Conservation (phyloP, 768 basidiomycete genomes). For the Kondoa subrosea region DNA sequence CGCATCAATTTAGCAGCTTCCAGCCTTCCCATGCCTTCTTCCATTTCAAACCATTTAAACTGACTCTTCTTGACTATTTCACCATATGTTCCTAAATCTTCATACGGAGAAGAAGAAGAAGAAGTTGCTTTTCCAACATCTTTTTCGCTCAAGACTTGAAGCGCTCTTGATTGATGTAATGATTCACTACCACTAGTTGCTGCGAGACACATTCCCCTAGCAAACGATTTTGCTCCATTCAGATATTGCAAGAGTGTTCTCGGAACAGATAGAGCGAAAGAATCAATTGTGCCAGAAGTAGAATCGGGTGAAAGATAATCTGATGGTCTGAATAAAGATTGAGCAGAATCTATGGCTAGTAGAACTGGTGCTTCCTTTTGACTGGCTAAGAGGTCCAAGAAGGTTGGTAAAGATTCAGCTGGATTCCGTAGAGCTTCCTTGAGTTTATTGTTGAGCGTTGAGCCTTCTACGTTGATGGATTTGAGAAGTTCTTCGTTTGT, state of each 20-base stretch:
- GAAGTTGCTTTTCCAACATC: background rate
- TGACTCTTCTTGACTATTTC: background rate
- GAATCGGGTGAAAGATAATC: background rate
- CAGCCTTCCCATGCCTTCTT: background rate
- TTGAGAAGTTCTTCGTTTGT: background rate
- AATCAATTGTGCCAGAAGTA: background rate
- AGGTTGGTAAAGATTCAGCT: background rate
- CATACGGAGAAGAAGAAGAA: background rate
- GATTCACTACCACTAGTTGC: background rate
- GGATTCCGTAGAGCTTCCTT: background rate
- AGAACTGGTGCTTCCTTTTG: conserved; percentile 8
- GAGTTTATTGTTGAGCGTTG: background rate
- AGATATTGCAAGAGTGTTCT: background rate
- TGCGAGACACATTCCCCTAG: background rate
- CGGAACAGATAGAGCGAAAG: conserved; percentile 3
- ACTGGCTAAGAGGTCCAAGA: background rate
- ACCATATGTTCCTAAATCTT: background rate
- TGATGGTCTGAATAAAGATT: conserved; percentile 10
- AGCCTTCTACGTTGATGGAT: background rate
- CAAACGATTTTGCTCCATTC: background rate
- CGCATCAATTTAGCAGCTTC: background rate
- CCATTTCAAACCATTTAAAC: conserved; percentile 6
- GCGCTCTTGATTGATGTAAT: background rate
- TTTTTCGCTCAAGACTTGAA: background rate
- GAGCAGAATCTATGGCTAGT: conserved; percentile 13